phyloP scores from a whole-genome alignment of 176 grass and related monocot species.

The Eragrostis curvula region DNA sequence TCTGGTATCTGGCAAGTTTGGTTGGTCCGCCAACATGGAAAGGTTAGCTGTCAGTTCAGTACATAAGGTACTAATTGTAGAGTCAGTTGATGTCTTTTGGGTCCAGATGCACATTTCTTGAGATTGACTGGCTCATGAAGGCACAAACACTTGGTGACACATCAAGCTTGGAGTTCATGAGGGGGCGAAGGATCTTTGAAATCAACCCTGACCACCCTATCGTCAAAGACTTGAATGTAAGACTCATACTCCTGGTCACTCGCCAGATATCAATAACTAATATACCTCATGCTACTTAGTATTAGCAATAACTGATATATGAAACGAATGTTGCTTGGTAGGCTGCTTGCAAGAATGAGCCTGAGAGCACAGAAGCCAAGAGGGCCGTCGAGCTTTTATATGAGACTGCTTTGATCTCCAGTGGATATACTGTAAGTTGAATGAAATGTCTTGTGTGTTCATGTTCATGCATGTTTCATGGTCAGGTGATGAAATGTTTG shows the following conservation, averaged over 20 bases:
- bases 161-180: slow-evolving; percentile 95
- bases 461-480: not conserved
- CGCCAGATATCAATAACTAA: not conserved
- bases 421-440: slow-evolving; percentile 89
- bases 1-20: slow-evolving; percentile 97
- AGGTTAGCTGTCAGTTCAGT: slow-evolving; percentile 45
- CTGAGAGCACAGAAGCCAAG: slow-evolving; percentile 80
- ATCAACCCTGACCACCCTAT: slow-evolving; percentile 91
- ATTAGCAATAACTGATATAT: not conserved
- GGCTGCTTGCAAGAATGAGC: slow-evolving; percentile 96
- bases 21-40: slow-evolving; percentile 99
- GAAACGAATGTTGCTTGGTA: slow-evolving; percentile 29
- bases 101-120: slow-evolving; percentile 9
- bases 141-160: slow-evolving; percentile 97
- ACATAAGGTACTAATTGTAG: not conserved
- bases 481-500: not conserved
- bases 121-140: slow-evolving; percentile 80
- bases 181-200: slow-evolving; percentile 91
- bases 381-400: slow-evolving; percentile 86
- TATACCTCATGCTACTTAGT: not conserved
- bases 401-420: slow-evolving; percentile 94
- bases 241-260: not conserved
- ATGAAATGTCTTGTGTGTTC: not conserved
- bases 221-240: slow-evolving; percentile 91
- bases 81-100: not conserved